These are phyloP conservation scores for Capsella bursapastoris DNA, from an alignment of 345 rosid species.

Conservation along the genomic window DNA sequence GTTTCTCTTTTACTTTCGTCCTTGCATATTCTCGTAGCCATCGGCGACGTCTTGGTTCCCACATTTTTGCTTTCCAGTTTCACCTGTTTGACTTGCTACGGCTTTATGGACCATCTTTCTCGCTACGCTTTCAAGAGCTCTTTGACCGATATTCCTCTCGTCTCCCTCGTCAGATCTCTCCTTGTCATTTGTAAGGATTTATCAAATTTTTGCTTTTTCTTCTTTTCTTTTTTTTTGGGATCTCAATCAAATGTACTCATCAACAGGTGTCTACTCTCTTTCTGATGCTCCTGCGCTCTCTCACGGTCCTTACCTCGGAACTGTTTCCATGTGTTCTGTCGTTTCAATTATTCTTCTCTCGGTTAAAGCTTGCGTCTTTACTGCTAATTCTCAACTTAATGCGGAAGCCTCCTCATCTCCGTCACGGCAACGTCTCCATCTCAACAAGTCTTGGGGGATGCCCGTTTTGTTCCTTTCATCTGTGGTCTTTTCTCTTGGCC, in stretches of 20 bases:
- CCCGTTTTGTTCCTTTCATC: slow-evolving; percentile 95
- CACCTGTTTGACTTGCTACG: slow-evolving; percentile 71
- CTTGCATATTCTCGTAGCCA: slow-evolving; percentile 80
- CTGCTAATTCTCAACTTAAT: slow-evolving; percentile 73
- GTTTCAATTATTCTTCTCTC: slow-evolving; percentile 74
- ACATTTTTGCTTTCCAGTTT: slow-evolving; percentile 74
- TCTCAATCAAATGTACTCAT: too few species aligned
- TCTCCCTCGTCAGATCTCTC: slow-evolving; percentile 84
- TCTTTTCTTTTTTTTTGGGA: too few species aligned
- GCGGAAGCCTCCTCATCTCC: slow-evolving; percentile 67
- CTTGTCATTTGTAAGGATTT: slow-evolving; percentile 59
- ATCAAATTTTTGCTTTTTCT: too few species aligned
- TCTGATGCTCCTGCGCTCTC: slow-evolving; percentile 82
- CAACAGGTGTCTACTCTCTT: slow-evolving; percentile 79
- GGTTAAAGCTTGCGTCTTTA: slow-evolving; percentile 81
- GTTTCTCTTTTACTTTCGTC: slow-evolving; percentile 81
- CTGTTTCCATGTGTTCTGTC: slow-evolving; percentile 75
- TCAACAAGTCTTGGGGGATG: slow-evolving; percentile 99
- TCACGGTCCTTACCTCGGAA: slow-evolving; percentile 89
- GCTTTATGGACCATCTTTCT: slow-evolving; percentile 62
- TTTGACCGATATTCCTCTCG: slow-evolving; percentile 79
- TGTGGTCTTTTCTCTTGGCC: slow-evolving; percentile 92
- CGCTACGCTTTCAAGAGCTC: slow-evolving; percentile 80
- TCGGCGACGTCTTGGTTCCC: slow-evolving; percentile 70
- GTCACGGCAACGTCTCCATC: slow-evolving; percentile 73